phyloP scores from a whole-genome alignment of 2,329 filamentous ascomycete species.

The Rhynchosporium graminicola region DNA sequence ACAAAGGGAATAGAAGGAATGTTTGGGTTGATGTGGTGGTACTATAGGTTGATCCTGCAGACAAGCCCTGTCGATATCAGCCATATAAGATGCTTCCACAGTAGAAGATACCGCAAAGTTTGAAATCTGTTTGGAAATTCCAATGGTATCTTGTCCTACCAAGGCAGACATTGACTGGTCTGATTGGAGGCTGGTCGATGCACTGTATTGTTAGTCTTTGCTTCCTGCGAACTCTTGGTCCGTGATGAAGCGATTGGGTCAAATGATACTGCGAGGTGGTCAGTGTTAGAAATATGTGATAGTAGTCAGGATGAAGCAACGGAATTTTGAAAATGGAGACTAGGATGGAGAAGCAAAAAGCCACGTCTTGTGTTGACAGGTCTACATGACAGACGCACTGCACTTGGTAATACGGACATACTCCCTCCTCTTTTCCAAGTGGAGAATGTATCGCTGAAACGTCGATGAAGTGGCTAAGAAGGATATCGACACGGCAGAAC shows the following conservation, averaged over 20 bases:
- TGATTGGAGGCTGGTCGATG: not conserved
- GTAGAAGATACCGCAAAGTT: conserved; percentile 16
- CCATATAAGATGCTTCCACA: not conserved
- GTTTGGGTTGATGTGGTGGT: not conserved
- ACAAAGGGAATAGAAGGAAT: conserved; percentile 7
- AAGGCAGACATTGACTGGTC: not conserved
- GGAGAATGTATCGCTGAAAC: not conserved
- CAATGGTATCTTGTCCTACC: conserved; percentile 6
- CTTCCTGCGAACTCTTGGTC: conserved; percentile 29
- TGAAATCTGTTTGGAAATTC: conserved; percentile 28
- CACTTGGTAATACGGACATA: conserved; percentile 7
- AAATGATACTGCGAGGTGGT: conserved; percentile 5
- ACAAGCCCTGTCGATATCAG: conserved; percentile 1
- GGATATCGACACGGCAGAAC: not conserved
- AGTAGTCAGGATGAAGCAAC: not conserved
- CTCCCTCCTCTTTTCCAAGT: not conserved
- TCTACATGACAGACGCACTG: conserved; percentile 10
- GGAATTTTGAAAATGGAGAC: not conserved
- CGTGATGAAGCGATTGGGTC: conserved; percentile 15
- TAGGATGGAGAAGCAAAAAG: not conserved
- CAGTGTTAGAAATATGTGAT: not conserved
- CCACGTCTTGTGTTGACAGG: not conserved
- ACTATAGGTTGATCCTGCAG: not conserved
- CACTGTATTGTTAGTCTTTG: not conserved
- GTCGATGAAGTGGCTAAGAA: conserved; percentile 2